Percentiles rank a stretch among this genome's conserved stretches.
Conservation (phyloP, 768 basidiomycete species). For the Leucocoprinus sp. region DNA sequence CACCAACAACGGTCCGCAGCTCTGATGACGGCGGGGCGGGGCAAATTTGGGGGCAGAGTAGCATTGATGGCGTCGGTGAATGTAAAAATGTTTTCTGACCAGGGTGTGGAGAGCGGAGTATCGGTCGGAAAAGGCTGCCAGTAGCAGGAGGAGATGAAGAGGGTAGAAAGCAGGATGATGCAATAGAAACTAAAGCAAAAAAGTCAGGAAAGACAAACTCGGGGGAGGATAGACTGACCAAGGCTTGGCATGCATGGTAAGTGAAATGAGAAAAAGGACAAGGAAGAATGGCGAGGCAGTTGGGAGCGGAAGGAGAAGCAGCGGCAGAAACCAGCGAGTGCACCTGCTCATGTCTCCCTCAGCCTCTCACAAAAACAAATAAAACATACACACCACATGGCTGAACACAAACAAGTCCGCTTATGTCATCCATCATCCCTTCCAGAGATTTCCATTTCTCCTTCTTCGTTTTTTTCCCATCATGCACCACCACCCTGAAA, state of each 20-base stretch:
- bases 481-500: conserved; percentile 59
- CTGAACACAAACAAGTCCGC: conserved; percentile 1
- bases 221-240: conserved; percentile 43
- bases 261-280: conserved; percentile 64
- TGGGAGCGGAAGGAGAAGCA: conserved; percentile 69
- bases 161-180: conserved; percentile 71
- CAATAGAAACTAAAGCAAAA: conserved; percentile 63
- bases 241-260: conserved; percentile 75
- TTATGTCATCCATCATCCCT: conserved; percentile 5
- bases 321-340: conserved; percentile 78
- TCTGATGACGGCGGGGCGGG: conserved; percentile 50
- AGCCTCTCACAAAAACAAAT: conserved; percentile 3
- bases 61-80: conserved; percentile 59
- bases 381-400: conserved; percentile 51
- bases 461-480: conserved; percentile 10
- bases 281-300: conserved; percentile 78
- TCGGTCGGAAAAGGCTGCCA: conserved; percentile 76
- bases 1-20: conserved; percentile 83
- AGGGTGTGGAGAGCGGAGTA: conserved; percentile 53
- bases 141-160: conserved; percentile 83
- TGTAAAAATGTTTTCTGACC: conserved; percentile 65
- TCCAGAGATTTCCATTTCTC: conserved; percentile 35
- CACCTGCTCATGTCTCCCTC: conserved; percentile 41
- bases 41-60: conserved; percentile 30
- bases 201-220: conserved; percentile 3